These are phyloP conservation scores for Pittosporum tobira DNA, from an alignment of 129 eudicot species.

Conservation along the genomic window DNA sequence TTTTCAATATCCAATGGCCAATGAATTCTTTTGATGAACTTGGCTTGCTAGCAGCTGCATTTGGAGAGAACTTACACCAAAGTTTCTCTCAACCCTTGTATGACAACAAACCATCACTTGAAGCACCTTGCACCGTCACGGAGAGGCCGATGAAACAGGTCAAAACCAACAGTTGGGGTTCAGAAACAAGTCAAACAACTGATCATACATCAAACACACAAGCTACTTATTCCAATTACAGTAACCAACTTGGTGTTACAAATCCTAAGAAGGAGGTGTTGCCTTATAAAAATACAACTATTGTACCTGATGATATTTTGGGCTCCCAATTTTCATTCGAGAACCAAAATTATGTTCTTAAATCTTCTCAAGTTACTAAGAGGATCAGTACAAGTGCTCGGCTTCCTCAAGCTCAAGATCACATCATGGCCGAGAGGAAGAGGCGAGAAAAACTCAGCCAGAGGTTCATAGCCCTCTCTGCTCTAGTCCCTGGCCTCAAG, in stretches of 20 bases:
- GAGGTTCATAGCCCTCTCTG: conserved; percentile 65
- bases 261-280: conserved; percentile 54
- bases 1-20: conserved; percentile 37
- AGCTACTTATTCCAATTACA: conserved; percentile 11
- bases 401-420: conserved; percentile 56
- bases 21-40: conserved; percentile 44
- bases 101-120: conserved; percentile 15
- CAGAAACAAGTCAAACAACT: conserved; percentile 17
- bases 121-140: conserved; percentile 1
- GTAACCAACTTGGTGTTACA: conserved; percentile 17
- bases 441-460: conserved; percentile 76
- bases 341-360: conserved; percentile 26
- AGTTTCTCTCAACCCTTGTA: conserved; percentile 12
- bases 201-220: conserved; percentile 30
- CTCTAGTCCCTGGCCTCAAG: conserved; percentile 67
- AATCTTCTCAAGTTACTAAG: conserved; percentile 36
- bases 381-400: conserved; percentile 23
- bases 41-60: conserved; percentile 20
- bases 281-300: conserved; percentile 21
- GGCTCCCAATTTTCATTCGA: conserved; percentile 23
- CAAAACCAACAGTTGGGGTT: conserved; percentile 35
- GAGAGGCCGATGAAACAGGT: conserved; percentile 45
- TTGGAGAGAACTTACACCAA: conserved; percentile 26
- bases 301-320: conserved; percentile 24
- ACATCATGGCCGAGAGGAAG: conserved; percentile 73